Conservation (phyloP, 2,329 filamentous ascomycete genomes). For the Podosphaera xanthii region DNA sequence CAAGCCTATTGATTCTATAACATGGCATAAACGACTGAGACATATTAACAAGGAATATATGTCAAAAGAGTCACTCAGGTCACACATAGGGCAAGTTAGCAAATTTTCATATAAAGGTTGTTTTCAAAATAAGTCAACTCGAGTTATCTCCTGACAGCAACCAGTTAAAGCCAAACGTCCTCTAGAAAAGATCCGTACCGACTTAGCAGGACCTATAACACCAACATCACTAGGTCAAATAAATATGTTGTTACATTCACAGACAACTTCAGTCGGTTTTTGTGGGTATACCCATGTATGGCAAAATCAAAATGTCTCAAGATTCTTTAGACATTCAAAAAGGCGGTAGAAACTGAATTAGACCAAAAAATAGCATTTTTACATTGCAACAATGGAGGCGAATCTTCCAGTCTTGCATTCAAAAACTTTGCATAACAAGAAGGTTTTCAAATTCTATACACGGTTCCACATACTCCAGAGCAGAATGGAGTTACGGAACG, state of each 20-base stretch:
- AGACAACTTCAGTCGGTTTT: not conserved
- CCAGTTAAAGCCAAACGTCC: not conserved
- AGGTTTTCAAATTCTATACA: not conserved
- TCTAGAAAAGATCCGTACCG: not conserved
- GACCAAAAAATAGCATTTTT: not conserved
- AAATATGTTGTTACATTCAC: not conserved
- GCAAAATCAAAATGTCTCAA: not conserved
- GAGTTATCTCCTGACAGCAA: not conserved
- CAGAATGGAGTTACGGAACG: not conserved
- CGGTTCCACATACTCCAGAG: not conserved
- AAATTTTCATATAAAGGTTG: not conserved
- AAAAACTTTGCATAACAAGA: not conserved
- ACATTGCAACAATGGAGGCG: not conserved
- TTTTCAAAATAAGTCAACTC: not conserved
- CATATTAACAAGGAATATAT: not conserved
- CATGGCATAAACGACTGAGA: not conserved
- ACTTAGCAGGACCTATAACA: not conserved
- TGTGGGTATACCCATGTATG: not conserved
- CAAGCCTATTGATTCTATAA: not conserved
- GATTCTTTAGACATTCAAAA: not conserved
- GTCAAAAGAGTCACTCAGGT: not conserved
- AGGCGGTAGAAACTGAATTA: not conserved
- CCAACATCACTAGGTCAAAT: not conserved
- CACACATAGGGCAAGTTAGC: not conserved
- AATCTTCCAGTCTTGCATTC: not conserved